Conservation (phyloP, 176 grass and related monocot genomes). For the Elymus sibiricus region DNA sequence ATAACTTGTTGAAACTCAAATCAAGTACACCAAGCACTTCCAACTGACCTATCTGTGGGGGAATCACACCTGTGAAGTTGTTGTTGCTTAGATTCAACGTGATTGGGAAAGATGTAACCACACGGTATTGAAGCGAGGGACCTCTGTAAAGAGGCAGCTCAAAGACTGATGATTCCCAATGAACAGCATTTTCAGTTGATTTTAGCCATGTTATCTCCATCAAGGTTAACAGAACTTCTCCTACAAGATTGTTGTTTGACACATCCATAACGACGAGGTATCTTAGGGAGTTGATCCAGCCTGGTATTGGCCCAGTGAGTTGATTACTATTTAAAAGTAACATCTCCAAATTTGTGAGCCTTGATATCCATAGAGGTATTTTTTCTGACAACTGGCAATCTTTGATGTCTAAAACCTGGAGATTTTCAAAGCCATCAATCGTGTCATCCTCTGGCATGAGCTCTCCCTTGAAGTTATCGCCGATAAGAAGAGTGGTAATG, state of each 20-base stretch:
- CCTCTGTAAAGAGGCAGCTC: background rate
- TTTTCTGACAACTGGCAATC: background rate
- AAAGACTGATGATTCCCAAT: background rate
- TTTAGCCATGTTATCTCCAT: background rate
- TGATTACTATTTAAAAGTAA: background rate
- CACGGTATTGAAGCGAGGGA: background rate
- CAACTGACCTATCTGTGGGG: background rate
- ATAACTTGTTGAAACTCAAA: background rate
- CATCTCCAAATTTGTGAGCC: background rate
- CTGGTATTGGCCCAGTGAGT: slow-evolving; percentile 17
- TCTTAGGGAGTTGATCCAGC: background rate
- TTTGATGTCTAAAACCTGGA: background rate
- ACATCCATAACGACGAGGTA: background rate
- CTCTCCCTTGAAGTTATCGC: background rate
- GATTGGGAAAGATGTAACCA: too few species aligned
- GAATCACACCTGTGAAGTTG: background rate
- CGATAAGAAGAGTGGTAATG: background rate
- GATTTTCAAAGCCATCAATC: slow-evolving; percentile 13
- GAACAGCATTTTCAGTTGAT: background rate
- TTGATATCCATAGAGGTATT: slow-evolving; percentile 31
- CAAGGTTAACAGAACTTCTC: background rate
- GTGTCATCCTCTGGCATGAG: background rate
- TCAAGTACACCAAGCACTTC: background rate
- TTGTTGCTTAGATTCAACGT: background rate
- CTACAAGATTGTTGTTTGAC: slow-evolving; percentile 11